Conservation (phyloP, 768 basidiomycete genomes). For the Boletus bicolor region DNA sequence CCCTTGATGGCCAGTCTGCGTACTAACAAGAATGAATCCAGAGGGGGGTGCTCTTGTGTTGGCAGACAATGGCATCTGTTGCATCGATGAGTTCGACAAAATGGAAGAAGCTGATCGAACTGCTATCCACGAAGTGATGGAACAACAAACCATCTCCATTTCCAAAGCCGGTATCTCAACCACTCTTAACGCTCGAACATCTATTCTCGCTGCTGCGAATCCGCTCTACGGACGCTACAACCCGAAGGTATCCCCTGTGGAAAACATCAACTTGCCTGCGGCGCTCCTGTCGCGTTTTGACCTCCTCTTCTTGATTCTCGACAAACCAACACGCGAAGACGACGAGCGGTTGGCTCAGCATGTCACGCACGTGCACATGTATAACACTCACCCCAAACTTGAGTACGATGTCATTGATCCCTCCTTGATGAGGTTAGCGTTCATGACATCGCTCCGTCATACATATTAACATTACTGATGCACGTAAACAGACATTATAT, state of each 20-base stretch:
- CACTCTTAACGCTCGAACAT: constrained; percentile 95
- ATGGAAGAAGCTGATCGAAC: constrained; percentile 99
- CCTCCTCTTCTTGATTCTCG: constrained; percentile 92
- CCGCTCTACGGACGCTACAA: constrained; percentile 98
- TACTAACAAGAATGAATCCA: constrained; percentile 32
- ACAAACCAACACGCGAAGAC: constrained; percentile 92
- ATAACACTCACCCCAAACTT: constrained; percentile 82
- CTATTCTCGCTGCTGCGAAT: constrained; percentile 96
- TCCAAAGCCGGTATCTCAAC: constrained; percentile 99
- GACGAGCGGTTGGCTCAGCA: constrained; percentile 96
- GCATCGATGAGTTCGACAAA: constrained; percentile 99
- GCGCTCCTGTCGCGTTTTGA: constrained; percentile 96
- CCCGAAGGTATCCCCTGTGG: constrained; percentile 94
- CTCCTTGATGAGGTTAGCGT: constrained; percentile 73
- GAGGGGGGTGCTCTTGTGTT: constrained; percentile 99
- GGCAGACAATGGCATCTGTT: constrained; percentile 99
- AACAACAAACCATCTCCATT: constrained; percentile 99
- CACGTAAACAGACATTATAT: constrained; percentile 77
- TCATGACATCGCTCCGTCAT: not conserved
- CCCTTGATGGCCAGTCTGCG: not conserved
- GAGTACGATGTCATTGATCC: constrained; percentile 85
- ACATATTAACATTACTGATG: constrained; percentile 4
- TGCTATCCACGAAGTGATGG: constrained; percentile 99
- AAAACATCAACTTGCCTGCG: constrained; percentile 98
- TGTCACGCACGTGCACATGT: constrained; percentile 98